A percentile compares a stretch with the other conserved stretches of the same genome.
Evolutionary conservation across 495 filamentous ascomycete genomes (phyloP).

Genomic region (Penicillium dipodomyicola): DNA sequence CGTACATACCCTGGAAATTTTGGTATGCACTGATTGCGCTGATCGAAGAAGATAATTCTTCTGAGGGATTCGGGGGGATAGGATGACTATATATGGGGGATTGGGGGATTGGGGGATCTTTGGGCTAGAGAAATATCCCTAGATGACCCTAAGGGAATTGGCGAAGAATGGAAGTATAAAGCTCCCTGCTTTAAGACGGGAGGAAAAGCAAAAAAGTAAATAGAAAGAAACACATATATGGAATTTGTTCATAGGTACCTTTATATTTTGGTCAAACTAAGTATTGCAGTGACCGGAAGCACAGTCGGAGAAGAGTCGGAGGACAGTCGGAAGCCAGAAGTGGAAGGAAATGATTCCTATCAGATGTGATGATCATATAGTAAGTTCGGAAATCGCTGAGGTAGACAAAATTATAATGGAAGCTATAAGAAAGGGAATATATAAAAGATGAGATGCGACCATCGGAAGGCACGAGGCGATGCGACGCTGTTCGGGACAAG

Average conservation of each 20-base stretch:
- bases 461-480: conserved; percentile 36
- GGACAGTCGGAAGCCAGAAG: not conserved
- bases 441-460: conserved; percentile 32
- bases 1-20: conserved; percentile 24
- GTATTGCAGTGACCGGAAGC: not conserved
- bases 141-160: conserved; percentile 7
- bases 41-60: not conserved
- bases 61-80: conserved; percentile 5
- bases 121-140: conserved; percentile 15
- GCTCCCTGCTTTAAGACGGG: conserved; percentile 15
- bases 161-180: conserved; percentile 14
- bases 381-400: not conserved
- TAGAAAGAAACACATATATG: not conserved
- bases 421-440: not conserved
- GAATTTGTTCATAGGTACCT: conserved; percentile 1
- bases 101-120: not conserved
- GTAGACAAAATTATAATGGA: not conserved
- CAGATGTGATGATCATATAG: not conserved
- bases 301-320: not conserved
- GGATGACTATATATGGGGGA: conserved; percentile 8
- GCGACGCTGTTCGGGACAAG: conserved; percentile 32
- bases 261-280: not conserved
- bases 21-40: conserved; percentile 15
- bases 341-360: not conserved
- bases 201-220: conserved; percentile 7